Conservation (phyloP, 768 basidiomycete genomes). For the Kwoniella sp. region DNA sequence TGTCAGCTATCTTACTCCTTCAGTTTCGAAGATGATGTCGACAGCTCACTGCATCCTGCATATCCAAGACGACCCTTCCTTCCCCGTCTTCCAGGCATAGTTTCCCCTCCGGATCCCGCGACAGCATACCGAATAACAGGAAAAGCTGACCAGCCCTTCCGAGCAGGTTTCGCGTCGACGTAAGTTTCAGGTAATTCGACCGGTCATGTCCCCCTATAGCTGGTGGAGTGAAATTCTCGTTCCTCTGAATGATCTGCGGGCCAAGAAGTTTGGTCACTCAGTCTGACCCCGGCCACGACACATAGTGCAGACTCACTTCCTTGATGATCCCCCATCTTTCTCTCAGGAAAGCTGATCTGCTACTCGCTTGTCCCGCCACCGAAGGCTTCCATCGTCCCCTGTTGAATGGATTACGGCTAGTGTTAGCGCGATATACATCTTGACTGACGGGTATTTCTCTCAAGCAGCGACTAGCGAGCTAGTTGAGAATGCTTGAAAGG, state of each 20-base stretch:
- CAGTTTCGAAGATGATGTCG: neutral
- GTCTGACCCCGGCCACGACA: neutral
- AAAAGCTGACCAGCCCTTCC: conserved; percentile 88
- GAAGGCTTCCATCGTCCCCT: conserved; percentile 66
- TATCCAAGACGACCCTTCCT: conserved; percentile 83
- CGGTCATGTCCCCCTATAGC: conserved; percentile 86
- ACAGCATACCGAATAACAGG: conserved; percentile 88
- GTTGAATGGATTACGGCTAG: conserved; percentile 8
- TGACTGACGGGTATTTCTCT: no score
- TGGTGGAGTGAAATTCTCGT: conserved; percentile 97
- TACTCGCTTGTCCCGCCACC: conserved; percentile 80
- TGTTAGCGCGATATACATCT: neutral
- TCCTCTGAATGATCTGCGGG: conserved; percentile 72
- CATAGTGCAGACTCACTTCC: conserved; percentile 60
- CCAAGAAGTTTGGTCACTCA: neutral
- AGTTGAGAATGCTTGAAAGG: neutral
- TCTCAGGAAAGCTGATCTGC: conserved; percentile 74
- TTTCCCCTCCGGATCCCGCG: conserved; percentile 84
- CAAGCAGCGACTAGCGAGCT: neutral
- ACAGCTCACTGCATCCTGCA: conserved; percentile 74
- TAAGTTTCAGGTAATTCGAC: conserved; percentile 83
- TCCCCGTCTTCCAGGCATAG: conserved; percentile 92
- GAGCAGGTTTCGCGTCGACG: conserved; percentile 92
- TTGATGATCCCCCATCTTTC: conserved; percentile 87
- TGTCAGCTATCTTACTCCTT: neutral